phyloP scores from a whole-genome alignment of 2,329 filamentous ascomycete species.

The Fusarium brevicatenulatum region DNA sequence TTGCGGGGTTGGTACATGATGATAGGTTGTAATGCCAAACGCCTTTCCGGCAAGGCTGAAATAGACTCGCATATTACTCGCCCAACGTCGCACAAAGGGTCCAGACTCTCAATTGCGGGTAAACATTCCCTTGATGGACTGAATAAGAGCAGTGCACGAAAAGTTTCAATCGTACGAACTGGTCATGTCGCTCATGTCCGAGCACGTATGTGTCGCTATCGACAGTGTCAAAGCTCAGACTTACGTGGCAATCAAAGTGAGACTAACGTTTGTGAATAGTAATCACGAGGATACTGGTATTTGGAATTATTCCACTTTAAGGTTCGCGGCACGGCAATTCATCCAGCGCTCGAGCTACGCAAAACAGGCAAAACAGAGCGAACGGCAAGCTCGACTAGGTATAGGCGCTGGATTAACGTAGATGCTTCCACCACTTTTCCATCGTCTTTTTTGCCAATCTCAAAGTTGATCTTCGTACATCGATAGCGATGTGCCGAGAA shows the following conservation, averaged over 20 bases:
- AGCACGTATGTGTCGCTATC: background rate
- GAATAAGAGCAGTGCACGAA: slow-evolving; percentile 2
- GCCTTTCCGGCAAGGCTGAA: background rate
- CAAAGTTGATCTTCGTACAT: background rate
- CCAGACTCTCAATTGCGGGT: background rate
- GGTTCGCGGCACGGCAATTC: background rate
- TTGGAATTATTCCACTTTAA: background rate
- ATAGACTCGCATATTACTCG: background rate
- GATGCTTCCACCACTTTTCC: background rate
- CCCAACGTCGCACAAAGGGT: background rate
- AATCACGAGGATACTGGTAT: background rate
- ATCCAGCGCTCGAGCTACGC: background rate
- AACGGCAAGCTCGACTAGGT: background rate
- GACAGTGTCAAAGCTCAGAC: background rate
- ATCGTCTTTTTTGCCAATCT: no score
- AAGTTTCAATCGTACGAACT: slow-evolving; percentile 41
- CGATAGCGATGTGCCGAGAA: background rate
- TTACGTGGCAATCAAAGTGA: background rate
- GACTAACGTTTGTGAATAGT: background rate
- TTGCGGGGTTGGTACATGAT: background rate
- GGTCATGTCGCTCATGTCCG: slow-evolving; percentile 47
- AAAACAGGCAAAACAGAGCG: no score
- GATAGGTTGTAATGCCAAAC: background rate
- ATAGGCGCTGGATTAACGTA: background rate
- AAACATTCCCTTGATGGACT: background rate